Evolutionary conservation across 305 asterid species (phyloP).

Genomic region (Fraxinus dipetala): DNA sequence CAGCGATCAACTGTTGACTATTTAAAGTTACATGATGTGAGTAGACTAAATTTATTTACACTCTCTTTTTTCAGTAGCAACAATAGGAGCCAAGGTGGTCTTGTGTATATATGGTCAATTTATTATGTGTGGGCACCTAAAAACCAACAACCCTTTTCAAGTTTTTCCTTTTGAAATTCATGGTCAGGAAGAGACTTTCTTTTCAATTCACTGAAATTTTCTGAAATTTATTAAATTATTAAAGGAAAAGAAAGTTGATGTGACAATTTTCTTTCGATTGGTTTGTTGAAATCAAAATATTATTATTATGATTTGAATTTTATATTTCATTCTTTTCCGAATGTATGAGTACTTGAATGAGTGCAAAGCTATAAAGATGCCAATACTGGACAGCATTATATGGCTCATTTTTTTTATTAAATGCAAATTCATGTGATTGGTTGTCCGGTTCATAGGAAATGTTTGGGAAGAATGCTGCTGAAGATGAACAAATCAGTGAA

Average conservation of each 20-base stretch:
- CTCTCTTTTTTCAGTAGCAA: background rate
- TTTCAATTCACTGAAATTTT: background rate
- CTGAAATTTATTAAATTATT: background rate
- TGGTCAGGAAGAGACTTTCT: background rate
- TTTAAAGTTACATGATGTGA: constrained; percentile 73
- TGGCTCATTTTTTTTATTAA: background rate
- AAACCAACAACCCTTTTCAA: background rate
- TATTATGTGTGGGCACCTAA: constrained; percentile 13
- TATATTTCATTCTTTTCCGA: background rate
- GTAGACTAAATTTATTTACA: constrained; percentile 31
- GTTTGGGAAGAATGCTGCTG: constrained; percentile 70
- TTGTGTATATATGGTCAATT: constrained; percentile 4
- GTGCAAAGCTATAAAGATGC: background rate
- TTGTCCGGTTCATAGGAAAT: constrained; percentile 56
- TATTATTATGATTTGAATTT: background rate
- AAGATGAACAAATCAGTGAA: constrained; percentile 69
- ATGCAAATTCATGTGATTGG: constrained; percentile 13
- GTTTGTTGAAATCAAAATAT: constrained; percentile 9
- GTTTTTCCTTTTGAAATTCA: constrained; percentile 6
- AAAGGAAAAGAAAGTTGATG: constrained; percentile 10
- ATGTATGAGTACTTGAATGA: constrained; percentile 4
- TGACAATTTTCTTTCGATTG: constrained; percentile 6
- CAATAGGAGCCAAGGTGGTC: background rate
- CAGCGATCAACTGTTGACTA: constrained; percentile 77
- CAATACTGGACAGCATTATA: background rate